Conservation (phyloP, 192 early-diverging fungal species). For the Dissophora globulifera region DNA sequence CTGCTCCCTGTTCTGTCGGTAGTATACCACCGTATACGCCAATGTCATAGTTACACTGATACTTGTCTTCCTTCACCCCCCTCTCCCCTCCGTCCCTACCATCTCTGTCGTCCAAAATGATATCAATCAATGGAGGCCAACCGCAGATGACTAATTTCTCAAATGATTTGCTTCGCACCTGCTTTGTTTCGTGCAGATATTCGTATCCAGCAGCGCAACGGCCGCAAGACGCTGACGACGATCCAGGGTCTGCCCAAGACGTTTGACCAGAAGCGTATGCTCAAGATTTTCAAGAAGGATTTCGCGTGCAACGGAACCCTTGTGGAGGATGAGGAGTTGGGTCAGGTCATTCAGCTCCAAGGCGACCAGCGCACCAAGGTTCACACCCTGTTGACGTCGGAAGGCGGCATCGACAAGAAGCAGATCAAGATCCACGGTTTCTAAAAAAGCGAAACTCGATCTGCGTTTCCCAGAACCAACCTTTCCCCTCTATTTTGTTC, state of each 20-base stretch:
- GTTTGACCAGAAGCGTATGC: constrained; percentile 88
- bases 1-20: constrained; percentile 45
- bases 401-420: constrained; percentile 85
- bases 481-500: too few species aligned
- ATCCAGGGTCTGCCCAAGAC: constrained; percentile 90
- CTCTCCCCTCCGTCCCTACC: neutral
- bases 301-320: constrained; percentile 98
- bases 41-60: constrained; percentile 53
- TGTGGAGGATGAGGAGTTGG: constrained; percentile 91
- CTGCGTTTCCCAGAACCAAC: neutral
- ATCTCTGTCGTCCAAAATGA: neutral
- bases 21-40: constrained; percentile 38
- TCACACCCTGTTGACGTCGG: constrained; percentile 74
- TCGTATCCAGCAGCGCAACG: constrained; percentile 97
- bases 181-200: constrained; percentile 76
- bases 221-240: constrained; percentile 96
- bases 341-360: constrained; percentile 92
- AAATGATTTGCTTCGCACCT: neutral
- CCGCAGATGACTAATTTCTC: too few species aligned
- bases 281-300: constrained; percentile 97
- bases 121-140: too few species aligned
- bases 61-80: neutral
- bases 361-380: constrained; percentile 95
- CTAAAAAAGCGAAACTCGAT: constrained; percentile 59
- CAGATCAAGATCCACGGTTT: constrained; percentile 97